Evolutionary conservation across 495 filamentous ascomycete species (phyloP).

Genomic region (Talaromyces liani): DNA sequence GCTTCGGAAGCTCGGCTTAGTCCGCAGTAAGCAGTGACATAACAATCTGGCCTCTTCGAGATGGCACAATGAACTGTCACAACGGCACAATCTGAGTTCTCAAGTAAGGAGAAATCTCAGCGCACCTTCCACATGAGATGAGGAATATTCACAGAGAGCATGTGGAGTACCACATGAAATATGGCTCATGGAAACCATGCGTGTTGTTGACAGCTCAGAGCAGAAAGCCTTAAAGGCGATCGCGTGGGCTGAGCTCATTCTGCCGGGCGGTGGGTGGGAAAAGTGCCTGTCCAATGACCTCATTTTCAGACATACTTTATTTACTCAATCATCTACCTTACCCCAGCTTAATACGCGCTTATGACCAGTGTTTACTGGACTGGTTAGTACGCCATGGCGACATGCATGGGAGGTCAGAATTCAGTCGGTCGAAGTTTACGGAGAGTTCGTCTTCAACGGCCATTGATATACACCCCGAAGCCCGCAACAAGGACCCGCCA

Average conservation of each 20-base stretch:
- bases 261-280: constrained; percentile 5
- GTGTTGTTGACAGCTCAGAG: not conserved
- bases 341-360: not conserved
- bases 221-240: not conserved
- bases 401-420: not conserved
- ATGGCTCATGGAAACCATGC: not conserved
- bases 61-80: not conserved
- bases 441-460: not conserved
- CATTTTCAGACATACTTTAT: not conserved
- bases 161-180: not conserved
- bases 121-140: not conserved
- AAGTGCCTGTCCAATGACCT: constrained; percentile 8
- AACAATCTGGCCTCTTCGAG: constrained; percentile 4
- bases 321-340: not conserved
- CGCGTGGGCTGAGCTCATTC: not conserved
- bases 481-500: constrained; percentile 22
- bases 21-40: not conserved
- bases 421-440: constrained; percentile 1
- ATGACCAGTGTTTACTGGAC: not conserved
- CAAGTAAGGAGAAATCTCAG: not conserved
- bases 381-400: not conserved
- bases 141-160: not conserved
- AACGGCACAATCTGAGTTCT: not conserved
- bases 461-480: not conserved
- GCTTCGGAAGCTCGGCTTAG: not conserved